Conservation (phyloP, 2,329 filamentous ascomycete species). For the Fragosphaeria purpurea region DNA sequence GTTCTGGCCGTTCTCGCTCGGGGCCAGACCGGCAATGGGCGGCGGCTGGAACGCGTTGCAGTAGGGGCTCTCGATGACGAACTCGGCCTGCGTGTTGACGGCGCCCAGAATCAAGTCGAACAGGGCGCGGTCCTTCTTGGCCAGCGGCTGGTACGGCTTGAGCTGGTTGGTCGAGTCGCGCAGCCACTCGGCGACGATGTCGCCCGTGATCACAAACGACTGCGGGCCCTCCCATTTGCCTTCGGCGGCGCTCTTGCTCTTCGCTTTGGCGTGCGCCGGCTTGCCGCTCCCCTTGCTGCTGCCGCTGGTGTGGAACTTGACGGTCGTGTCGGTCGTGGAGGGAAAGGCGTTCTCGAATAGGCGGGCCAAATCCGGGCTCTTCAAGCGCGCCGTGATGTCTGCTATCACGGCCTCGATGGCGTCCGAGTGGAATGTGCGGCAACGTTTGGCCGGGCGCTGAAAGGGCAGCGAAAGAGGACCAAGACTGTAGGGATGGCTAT, state of each 20-base stretch:
- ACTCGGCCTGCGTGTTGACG: constrained; percentile 60
- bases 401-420: constrained; percentile 81
- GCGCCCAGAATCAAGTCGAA: constrained; percentile 35
- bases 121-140: constrained; percentile 69
- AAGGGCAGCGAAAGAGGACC: constrained; percentile 74
- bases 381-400: constrained; percentile 69
- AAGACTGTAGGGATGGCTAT: constrained; percentile 65
- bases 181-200: constrained; percentile 90
- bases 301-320: constrained; percentile 73
- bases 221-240: constrained; percentile 74
- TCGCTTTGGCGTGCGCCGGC: constrained; percentile 24
- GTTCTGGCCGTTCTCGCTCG: constrained; percentile 66
- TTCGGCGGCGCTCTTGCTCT: constrained; percentile 26
- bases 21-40: constrained; percentile 62
- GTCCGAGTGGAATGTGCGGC: constrained; percentile 81
- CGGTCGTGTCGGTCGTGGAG: constrained; percentile 80
- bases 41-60: constrained; percentile 98
- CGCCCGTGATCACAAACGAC: constrained; percentile 84
- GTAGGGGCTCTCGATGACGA: constrained; percentile 88
- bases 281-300: constrained; percentile 15
- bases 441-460: constrained; percentile 70
- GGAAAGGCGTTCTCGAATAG: constrained; percentile 95
- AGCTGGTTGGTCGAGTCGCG: constrained; percentile 88
- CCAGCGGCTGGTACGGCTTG: constrained; percentile 76
- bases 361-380: constrained; percentile 77